Evolutionary conservation across 2,329 filamentous ascomycete genomes (phyloP), one percentile per base, ranked within the genome.

Genomic region (Lachnellula cervina): DNA sequence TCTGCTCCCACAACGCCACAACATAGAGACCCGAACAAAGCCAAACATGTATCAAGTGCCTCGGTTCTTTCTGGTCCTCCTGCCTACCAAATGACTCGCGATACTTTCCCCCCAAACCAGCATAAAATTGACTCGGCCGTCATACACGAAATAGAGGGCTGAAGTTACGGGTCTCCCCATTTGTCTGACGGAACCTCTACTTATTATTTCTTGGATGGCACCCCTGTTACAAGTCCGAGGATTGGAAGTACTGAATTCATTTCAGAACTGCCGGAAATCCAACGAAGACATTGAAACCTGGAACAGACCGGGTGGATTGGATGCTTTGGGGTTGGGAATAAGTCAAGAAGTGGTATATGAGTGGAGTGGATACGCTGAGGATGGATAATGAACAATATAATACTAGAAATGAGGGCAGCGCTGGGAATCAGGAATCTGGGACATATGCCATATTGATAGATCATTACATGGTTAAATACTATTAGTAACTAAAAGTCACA

Each of bases 81-180:
- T 44, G 35, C 54, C 21, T 56, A 56, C 19, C 50, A 52, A 32
- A 43, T 38, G 14, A 34, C 44, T 16, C 37, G 11, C 16, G 2
- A 45, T 35, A 35, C 28, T 9, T 37, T 50, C 28, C 37, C 23
- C 37, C 25, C 46, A 17, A 52, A 52, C 16, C 19, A 49, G 2
- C 32, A 43, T 17, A 50, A 56, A 14, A 56, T 56, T 17, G 54
- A 47, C 21, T 46, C 50, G 11, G 19, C 19, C 19, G 42, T 13
- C 42, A 9, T 44, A 17, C 42, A 44, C 11, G 42, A 44, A 23
- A 19, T 44, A 44, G 42, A 44, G 4, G 19, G 42, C 42, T 19
- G 14, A 44, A 44, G 42, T 14, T 5, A 8, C 14, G 9, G 37
- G n/a, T 17, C 37, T 17, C 37, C 14, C n/a, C 37, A 40, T 8